Base-by-base conservation (phyloP, 192 early-diverging fungal genomes). In the Phycomyces blakesleeanus region DNA sequence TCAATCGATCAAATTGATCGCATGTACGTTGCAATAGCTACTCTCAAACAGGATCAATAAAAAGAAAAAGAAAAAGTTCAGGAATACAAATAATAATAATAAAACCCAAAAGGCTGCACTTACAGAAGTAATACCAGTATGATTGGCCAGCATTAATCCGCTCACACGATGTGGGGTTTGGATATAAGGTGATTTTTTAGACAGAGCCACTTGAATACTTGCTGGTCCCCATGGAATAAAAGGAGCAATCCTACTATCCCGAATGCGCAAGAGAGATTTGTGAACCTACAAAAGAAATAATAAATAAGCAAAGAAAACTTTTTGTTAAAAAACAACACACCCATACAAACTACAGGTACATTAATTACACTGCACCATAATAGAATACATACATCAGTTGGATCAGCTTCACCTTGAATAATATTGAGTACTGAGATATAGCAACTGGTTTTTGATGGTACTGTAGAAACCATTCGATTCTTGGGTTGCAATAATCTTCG, bases 151-250 rank as follows among this genome's bases (percentile, higher is more conserved):
- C 97, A 99, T 99, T 51, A 99, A 79, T 3, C 97, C 97, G 47
- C 91, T 94, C 27, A 99, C 97, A 2, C 93, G 85, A 70, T 99
- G 95, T 39, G 89, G 82, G 6, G 94, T 91, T 55, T 89, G 91
- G 10, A 93, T 81, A 73, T 98, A 99, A 7, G 95, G 97, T 39
- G 90, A 93, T 69, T 94, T 94, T 44, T 88, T 86, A 2, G 95
- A 95, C 51, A 99, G 68, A 10, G 97, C 95, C 0, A 99, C 97
- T 71, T 99, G 97, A 67, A 99, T 98, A 71, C 91, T 93, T 14
- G 97, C 94, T 5, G 97, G 97, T 10, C 97, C 97, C 97, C 97
- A 99, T 22, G 97, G 97, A 60, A 99, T 98, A 71, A 99, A 99
- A 67, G 93, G 90, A 12, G 94, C 95, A 51, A 99, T 73, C 20